A percentile compares a stretch with the other conserved stretches of the same genome.
These are phyloP conservation scores for Choiromyces venosus DNA, from an alignment of 495 filamentous ascomycete species.

Conservation along the genomic window DNA sequence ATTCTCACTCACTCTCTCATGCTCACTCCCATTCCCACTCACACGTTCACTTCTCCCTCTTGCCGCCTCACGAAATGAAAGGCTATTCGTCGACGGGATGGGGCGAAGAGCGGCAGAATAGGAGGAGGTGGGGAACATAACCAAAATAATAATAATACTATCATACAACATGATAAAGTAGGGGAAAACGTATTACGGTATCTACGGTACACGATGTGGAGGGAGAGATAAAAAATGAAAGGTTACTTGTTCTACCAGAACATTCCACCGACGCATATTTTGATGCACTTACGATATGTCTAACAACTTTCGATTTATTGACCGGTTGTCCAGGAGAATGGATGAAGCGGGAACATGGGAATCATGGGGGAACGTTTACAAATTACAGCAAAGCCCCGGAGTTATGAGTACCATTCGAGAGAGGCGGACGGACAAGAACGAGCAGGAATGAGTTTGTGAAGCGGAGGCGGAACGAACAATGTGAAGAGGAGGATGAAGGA, in stretches of 20 bases:
- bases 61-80: not conserved
- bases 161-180: not conserved
- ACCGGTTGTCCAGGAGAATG: not conserved
- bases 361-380: not conserved
- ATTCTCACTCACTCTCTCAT: not conserved
- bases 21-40: not conserved
- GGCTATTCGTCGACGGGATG: not conserved
- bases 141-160: too few relatives aligned
- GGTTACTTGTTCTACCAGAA: not conserved
- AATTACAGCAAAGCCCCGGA: not conserved
- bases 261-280: not conserved
- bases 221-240: not conserved
- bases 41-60: not conserved
- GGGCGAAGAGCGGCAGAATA: not conserved
- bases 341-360: not conserved
- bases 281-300: not conserved
- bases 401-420: not conserved
- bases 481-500: constrained; percentile 1
- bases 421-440: not conserved
- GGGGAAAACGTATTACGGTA: not conserved
- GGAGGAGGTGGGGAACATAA: not conserved
- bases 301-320: not conserved
- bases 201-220: not conserved
- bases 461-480: not conserved
- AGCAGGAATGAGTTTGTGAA: not conserved